Evolutionary conservation across 176 grass and related monocot genomes (phyloP).

Genomic region (Phyllostachys edulis): DNA sequence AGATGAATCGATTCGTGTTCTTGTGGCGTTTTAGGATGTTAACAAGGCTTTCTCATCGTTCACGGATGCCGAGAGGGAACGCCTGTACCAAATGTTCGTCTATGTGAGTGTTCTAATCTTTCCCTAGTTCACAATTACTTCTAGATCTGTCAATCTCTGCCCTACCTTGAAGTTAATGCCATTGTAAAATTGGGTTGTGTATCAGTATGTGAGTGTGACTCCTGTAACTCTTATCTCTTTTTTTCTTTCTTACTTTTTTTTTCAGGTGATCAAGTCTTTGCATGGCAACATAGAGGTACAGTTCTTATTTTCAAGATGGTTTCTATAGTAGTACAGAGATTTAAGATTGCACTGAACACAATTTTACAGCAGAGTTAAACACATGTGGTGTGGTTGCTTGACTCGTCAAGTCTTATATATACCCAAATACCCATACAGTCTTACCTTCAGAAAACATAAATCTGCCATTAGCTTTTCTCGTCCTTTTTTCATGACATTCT

Average conservation of each 20-base stretch:
- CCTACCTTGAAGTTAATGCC: background rate
- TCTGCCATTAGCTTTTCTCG: background rate
- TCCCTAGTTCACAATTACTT: background rate
- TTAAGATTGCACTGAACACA: background rate
- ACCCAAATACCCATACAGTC: background rate
- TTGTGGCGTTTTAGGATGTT: constrained; percentile 47
- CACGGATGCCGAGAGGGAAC: constrained; percentile 50
- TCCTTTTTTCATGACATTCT: background rate
- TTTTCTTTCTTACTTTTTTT: background rate
- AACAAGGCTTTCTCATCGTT: constrained; percentile 51
- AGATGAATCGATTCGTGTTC: background rate
- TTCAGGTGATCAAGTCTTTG: constrained; percentile 58
- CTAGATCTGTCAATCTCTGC: background rate
- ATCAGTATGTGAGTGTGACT: background rate
- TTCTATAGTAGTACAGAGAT: background rate
- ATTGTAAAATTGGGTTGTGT: background rate
- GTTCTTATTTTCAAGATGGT: constrained; percentile 7
- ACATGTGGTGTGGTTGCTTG: background rate
- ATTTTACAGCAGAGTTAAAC: background rate
- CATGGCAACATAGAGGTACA: constrained; percentile 56
- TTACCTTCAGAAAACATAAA: constrained; percentile 5
- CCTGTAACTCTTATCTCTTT: background rate
- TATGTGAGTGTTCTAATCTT: constrained; percentile 31
- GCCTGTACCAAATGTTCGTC: constrained; percentile 51
- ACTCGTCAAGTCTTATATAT: background rate